Evolutionary conservation across 108 stramenopile genomes (phyloP), one percentile per base, ranked within the genome.

Genomic region (Nitzschia palea): DNA sequence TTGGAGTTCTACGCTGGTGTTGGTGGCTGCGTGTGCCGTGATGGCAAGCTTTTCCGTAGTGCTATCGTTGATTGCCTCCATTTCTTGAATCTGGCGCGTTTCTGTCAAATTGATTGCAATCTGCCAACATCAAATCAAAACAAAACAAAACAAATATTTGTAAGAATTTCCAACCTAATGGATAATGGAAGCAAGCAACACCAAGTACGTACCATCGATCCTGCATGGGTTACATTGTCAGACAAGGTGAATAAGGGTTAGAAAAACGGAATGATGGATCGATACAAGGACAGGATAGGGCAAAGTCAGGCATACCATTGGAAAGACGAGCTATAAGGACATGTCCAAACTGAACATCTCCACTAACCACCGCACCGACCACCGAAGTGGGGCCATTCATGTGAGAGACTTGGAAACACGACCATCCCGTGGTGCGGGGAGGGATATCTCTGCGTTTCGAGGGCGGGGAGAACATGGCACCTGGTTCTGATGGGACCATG

Each of bases 261-360:
- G n/a, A n/a, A n/a, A n/a, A n/a, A n/a, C n/a, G n/a, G n/a, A n/a
- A n/a, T n/a, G n/a, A n/a, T n/a, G n/a, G n/a, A 12, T 29, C 54
- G 27, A 32, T 23, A 55, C 3, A 10, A 20, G 18, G 22, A 40
- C 37, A 40, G 37, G 12, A 10, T 10, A 40, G 12, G 12, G 12
- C 37, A 40, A 40, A 6, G 37, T 40, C 37, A 40, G 37, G 10
- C 37, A 60, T 68, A 65, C 90, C 87, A 67, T 86, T 65, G 15
- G 76, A 77, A 20, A 86, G 59, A 3, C 61, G 75, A 22, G 67
- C 73, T 47, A 86, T 44, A 20, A 90, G 61, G n/a, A 83, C 70
- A 71, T 93, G 88, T n/a, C 91, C 91, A 60, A 86, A 65, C 45
- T 83, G 76, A 29, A 80, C 79, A 71, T 90, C 86, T 22, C 59